These are phyloP conservation scores for Oryza coarctata DNA, from an alignment of 176 grass and related monocot genomes.

Conservation along the genomic window DNA sequence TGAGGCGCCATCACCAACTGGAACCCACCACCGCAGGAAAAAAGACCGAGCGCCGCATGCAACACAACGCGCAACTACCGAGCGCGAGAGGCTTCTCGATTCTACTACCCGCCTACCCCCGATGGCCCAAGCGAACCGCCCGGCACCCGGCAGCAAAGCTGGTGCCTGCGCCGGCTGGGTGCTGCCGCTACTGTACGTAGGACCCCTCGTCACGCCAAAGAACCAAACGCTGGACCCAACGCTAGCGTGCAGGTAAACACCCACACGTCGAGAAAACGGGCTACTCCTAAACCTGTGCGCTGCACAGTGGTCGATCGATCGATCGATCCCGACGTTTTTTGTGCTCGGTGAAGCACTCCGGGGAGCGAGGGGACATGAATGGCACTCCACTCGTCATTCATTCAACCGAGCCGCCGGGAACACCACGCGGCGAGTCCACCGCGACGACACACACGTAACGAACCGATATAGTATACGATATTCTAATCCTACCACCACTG, in stretches of 20 bases:
- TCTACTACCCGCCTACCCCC: background rate
- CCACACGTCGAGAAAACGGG: background rate
- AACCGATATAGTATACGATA: background rate
- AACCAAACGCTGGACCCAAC: background rate
- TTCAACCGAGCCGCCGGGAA: background rate
- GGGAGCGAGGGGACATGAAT: slow-evolving; percentile 5
- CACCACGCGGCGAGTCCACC: slow-evolving; percentile 22
- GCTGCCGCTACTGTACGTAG: background rate
- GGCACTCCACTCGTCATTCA: background rate
- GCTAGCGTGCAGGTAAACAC: too few relatives aligned
- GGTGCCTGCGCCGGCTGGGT: too few relatives aligned
- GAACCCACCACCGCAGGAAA: slow-evolving; percentile 21
- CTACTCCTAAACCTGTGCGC: background rate
- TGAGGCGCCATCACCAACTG: slow-evolving; percentile 32
- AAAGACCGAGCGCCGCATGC: background rate
- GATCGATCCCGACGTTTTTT: background rate
- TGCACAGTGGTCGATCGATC: background rate
- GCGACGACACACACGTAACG: background rate
- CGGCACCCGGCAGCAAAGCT: background rate
- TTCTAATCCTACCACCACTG: background rate
- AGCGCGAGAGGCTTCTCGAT: slow-evolving; percentile 10
- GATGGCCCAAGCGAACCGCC: background rate
- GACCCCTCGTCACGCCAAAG: too few relatives aligned
- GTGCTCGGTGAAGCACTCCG: background rate
- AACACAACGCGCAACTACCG: background rate